Evolutionary conservation across 371 early-diverging fungal species (phyloP).

Genomic region (Basidiobolus heterosporus): DNA sequence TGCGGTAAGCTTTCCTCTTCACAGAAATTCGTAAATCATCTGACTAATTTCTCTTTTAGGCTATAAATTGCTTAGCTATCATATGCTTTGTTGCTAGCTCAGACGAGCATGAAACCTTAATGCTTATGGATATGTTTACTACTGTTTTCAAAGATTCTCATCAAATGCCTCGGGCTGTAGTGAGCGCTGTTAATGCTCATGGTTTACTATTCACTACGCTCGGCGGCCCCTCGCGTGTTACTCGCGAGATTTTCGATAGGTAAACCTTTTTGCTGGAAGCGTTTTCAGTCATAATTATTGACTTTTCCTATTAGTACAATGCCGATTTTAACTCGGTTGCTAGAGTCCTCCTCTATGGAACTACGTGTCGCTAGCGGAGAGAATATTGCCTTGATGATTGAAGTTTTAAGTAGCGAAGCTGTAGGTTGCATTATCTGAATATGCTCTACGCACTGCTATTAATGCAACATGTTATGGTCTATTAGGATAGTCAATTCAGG

Average conservation of each 20-base stretch:
- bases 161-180: slow-evolving; percentile 12
- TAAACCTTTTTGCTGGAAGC: slow-evolving; percentile 1
- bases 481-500: no score
- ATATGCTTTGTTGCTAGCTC: slow-evolving; percentile 43
- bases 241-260: slow-evolving; percentile 16
- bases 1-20: slow-evolving; percentile 13
- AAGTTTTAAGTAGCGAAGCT: slow-evolving; percentile 16
- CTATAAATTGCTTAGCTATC: slow-evolving; percentile 31
- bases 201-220: slow-evolving; percentile 27
- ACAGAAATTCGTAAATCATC: neutral
- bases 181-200: slow-evolving; percentile 27
- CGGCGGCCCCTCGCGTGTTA: slow-evolving; percentile 20
- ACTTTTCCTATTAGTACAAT: slow-evolving; percentile 14
- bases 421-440: neutral
- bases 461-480: no score
- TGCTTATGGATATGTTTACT: slow-evolving; percentile 13
- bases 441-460: neutral
- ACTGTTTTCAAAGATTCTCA: slow-evolving; percentile 13
- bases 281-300: slow-evolving; percentile 8
- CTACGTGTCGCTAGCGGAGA: slow-evolving; percentile 57
- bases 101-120: slow-evolving; percentile 30
- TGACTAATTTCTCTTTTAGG: slow-evolving; percentile 8
- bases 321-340: slow-evolving; percentile 24
- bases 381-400: slow-evolving; percentile 57
- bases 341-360: slow-evolving; percentile 44